phyloP scores from a whole-genome alignment of 192 early-diverging fungal species.

The Jimgerdemannia lactiflua region DNA sequence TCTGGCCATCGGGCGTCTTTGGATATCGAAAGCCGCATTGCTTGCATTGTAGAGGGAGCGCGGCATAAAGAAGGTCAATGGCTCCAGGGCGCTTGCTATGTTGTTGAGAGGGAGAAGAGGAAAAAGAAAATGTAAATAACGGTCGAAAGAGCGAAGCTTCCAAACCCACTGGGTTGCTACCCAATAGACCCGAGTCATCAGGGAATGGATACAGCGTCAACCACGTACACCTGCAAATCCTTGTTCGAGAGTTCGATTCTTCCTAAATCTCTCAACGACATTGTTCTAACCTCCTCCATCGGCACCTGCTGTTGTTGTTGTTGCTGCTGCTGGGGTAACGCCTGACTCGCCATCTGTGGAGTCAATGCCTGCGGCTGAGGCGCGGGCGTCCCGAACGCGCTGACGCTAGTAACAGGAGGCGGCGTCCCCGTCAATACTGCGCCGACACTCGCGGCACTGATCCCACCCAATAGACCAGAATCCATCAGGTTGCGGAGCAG shows the following conservation, averaged over 20 bases:
- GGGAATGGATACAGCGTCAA: too few relatives aligned
- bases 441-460: neutral
- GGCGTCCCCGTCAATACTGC: neutral
- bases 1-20: slow-evolving; percentile 60
- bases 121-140: neutral
- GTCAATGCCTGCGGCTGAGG: slow-evolving; percentile 4
- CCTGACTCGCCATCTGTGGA: slow-evolving; percentile 12
- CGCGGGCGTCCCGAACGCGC: neutral
- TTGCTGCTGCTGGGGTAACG: neutral
- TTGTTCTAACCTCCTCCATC: slow-evolving; percentile 23
- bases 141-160: neutral
- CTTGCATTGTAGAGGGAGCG: slow-evolving; percentile 77
- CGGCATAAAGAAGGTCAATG: slow-evolving; percentile 67
- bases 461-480: neutral
- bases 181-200: too few relatives aligned
- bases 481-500: neutral
- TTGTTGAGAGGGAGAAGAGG: neutral
- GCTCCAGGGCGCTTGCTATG: slow-evolving; percentile 43
- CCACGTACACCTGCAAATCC: slow-evolving; percentile 43
- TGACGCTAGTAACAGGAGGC: neutral
- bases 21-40: slow-evolving; percentile 90
- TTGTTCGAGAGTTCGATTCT: slow-evolving; percentile 45
- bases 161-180: too few relatives aligned
- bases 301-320: slow-evolving; percentile 5
- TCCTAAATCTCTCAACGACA: slow-evolving; percentile 25